Base-by-base conservation (phyloP, 805 yeast species). In the Starmerella vaccinii region DNA sequence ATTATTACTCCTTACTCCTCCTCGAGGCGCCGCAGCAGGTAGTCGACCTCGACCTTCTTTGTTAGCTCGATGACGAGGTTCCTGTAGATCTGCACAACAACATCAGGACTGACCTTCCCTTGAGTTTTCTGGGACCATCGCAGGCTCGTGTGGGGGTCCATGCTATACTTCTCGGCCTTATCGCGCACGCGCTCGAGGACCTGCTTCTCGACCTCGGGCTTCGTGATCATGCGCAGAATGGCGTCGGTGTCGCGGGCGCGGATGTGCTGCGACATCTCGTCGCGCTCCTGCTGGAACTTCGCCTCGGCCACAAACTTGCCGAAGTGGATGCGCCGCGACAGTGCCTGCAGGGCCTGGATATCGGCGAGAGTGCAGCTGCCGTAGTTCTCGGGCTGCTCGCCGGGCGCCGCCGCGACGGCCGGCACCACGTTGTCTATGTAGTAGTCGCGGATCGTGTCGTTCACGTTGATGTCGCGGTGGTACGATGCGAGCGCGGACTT, bases 261-360 rank as follows among this genome's bases (percentile, higher is more conserved):
- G 58, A 92, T 92, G 59, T 88, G 68, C 58, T 74, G 68, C 1
- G 77, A 77, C 70, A 81, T 87, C 46, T 65, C 66, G 46, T 76
- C 84, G 32, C 71, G 74, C 54, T 89, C 92, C 24, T 72, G 69
- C 60, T 74, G 80, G 66, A 79, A 92, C 68, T 92, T 92, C 41
- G 95, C 84, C 65, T 92, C 98, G 5, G 98, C 98, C 9, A 92
- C 98, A 72, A 90, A 92, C 68, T 84, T 85, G 46, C 98, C 98
- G 68, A 90, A 92, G 68, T 92, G 98, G 59, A 92, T 86, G 64
- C 98, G 76, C 61, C 98, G 75, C 8, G 95, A 84, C 41, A 92
- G 69, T 5, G 95, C 82, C 66, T 92, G 96, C 57, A 92, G 73
- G 57, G 84, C 78, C 58, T 84, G 95, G 51, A 90, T 84, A 64